Evolutionary conservation across 352 stramenopile genomes (phyloP), one percentile per base, ranked within the genome.

Genomic region (Phytopythium chamaehyphon): DNA sequence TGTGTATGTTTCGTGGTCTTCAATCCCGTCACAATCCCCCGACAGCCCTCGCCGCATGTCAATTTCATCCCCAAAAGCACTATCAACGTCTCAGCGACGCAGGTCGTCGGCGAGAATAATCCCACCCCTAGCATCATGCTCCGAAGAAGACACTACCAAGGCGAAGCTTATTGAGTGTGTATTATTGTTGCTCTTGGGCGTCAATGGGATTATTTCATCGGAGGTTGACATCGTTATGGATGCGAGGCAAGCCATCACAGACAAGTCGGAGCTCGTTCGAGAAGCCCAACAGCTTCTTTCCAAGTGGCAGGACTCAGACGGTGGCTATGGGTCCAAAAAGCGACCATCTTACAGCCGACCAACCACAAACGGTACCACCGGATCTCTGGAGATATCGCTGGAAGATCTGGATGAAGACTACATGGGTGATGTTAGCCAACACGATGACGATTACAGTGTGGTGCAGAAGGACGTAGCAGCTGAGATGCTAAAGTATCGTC

Each of bases 211-310:
- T 11, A 47, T 71, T 39, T 71, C 63, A 12, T 45, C 51, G 5
- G 57, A 59, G 15, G 56, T 61, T 16, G 60, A 66, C 12, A 51
- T 64, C 11, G 64, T 55, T 2, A 12, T 66, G 14, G 61, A 73
- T 19, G 67, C 67, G 2, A 33, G 37, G 18, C 26, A 71, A 18
- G 64, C 66, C 22, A 61, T 71, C n/a, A 43, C 28, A 6, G 38
- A 47, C 0, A 71, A 68, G 23, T 62, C 38, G n/a, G 47, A 62
- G 18, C 62, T 62, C 28, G 67, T 71, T 52, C 39, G 54, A 14
- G 53, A 73, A 28, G 67, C 65, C 9, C 56, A 76, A 37, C 60
- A 73, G 51, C 40, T 73, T 24, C 71, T 76, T 21, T 54, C 40
- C n/a, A 57, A 55, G 39, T 73, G 67, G 67, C 67, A 73, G 31